phyloP scores from a whole-genome alignment of 352 stramenopile species.

The Stephanocyclus meneghinianus region DNA sequence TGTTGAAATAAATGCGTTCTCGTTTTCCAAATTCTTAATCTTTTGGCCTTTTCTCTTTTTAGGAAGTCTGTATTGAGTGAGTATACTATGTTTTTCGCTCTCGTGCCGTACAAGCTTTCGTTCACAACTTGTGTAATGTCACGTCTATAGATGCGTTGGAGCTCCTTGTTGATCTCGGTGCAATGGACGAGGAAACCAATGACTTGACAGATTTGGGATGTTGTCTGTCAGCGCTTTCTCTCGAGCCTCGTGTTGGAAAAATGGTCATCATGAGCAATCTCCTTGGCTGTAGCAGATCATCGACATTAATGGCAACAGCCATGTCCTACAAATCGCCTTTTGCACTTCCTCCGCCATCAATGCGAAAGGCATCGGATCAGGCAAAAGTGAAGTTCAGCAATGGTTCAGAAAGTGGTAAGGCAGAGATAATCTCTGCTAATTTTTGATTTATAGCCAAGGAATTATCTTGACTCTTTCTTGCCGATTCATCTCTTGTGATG shows the following conservation, averaged over 20 bases:
- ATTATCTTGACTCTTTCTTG: neutral
- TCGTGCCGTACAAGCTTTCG: neutral
- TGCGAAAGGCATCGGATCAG: constrained; percentile 55
- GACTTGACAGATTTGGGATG: constrained; percentile 69
- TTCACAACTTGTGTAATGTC: constrained; percentile 15
- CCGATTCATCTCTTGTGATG: neutral
- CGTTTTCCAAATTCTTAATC: neutral
- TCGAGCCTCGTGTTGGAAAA: constrained; percentile 68
- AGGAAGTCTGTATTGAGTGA: constrained; percentile 19
- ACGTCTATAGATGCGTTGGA: constrained; percentile 61
- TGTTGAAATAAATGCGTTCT: neutral
- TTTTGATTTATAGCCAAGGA: neutral
- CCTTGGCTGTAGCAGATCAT: constrained; percentile 56
- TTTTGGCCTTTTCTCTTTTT: neutral
- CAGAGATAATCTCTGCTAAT: neutral
- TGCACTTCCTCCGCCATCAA: constrained; percentile 52
- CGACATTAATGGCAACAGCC: constrained; percentile 63
- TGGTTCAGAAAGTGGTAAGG: constrained; percentile 59
- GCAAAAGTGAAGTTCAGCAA: constrained; percentile 63
- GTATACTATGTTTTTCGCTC: neutral
- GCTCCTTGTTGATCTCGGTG: constrained; percentile 70
- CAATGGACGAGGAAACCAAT: constrained; percentile 73
- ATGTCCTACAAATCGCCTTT: constrained; percentile 78
- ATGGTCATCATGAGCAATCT: constrained; percentile 76
- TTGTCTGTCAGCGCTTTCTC: constrained; percentile 59